Conservation (phyloP, 176 grass and related monocot genomes). For the Microstegium vimineum region DNA sequence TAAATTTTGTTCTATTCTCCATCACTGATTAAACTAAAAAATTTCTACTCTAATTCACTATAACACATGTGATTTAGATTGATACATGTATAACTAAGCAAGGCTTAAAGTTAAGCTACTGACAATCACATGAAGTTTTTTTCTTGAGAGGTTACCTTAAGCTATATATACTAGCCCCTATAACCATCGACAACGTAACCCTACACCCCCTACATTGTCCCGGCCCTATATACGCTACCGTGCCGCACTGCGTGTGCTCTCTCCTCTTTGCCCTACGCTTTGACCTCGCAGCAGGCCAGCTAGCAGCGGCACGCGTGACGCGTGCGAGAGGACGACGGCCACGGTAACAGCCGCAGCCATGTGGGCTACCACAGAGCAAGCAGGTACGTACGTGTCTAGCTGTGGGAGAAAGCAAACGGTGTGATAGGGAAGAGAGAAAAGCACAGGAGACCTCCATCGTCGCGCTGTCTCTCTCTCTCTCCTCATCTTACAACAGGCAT, state of each 20-base stretch:
- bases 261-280: neutral
- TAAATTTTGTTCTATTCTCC: too few relatives aligned
- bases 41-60: too few relatives aligned
- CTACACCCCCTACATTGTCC: neutral
- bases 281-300: neutral
- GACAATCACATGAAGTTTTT: too few relatives aligned
- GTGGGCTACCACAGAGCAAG: neutral
- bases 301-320: constrained; percentile 2
- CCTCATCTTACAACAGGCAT: too few relatives aligned
- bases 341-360: neutral
- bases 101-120: too few relatives aligned
- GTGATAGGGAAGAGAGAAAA: neutral
- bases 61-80: too few relatives aligned
- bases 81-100: too few relatives aligned
- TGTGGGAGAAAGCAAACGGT: neutral
- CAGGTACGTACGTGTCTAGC: too few relatives aligned
- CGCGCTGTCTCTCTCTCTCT: too few relatives aligned
- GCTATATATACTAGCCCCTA: neutral
- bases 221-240: neutral
- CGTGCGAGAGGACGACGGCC: neutral
- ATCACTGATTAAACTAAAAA: too few relatives aligned
- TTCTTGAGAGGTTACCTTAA: too few relatives aligned
- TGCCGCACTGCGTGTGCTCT: neutral
- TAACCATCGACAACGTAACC: constrained; percentile 17
- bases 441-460: neutral